Evolutionary conservation across 2,329 filamentous ascomycete species (phyloP), one percentile per base, ranked within the genome.

Genomic region (Orbilia oligospora): DNA sequence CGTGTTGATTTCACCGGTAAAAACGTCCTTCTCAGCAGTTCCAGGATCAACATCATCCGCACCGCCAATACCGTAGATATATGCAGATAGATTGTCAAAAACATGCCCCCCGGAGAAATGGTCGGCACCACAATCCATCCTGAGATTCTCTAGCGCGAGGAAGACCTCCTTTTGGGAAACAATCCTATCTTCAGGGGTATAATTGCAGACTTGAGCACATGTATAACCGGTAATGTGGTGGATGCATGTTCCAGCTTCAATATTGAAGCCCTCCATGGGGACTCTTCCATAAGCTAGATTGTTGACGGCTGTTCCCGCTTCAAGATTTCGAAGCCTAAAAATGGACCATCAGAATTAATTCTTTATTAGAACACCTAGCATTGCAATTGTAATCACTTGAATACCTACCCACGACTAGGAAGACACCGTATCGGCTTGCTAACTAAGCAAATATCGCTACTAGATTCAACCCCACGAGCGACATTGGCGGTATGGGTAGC

Each of bases 41-140:
- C 22, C n/a, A 38, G 63, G 33, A 6, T 66, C 46, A 3, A 44
- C 18, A 38, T 38, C 44, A 1, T 14, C 20, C 0, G 2, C 63
- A 0, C 63, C 63, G 18, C 48, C 63, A 51, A 66, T 66, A 30
- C 63, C 63, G n/a, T 66, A 66, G 24, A 66, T 66, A 16, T 66
- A 66, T 5, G 63, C 63, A 2, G 44, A 24, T 1, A 66, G 12
- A 49, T 66, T 14, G 8, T 51, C 38, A 14, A 5, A 9, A 1
- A n/a, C 5, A 20, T 38, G 46, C 2, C 44, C 44, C n/a, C 44
- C 63, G 38, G 63, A 66, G 22, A 51, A 38, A 9, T 66, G 41
- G 4, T 66, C 63, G 1, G 24, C 63, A 8, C 63, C 63, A 20
- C 63, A 66, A 14, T 66, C 63, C 63, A 38, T 51, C n/a, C 46